Conservation (phyloP, 1,284 basidiomycete species). For the Gymnopus androsaceus region DNA sequence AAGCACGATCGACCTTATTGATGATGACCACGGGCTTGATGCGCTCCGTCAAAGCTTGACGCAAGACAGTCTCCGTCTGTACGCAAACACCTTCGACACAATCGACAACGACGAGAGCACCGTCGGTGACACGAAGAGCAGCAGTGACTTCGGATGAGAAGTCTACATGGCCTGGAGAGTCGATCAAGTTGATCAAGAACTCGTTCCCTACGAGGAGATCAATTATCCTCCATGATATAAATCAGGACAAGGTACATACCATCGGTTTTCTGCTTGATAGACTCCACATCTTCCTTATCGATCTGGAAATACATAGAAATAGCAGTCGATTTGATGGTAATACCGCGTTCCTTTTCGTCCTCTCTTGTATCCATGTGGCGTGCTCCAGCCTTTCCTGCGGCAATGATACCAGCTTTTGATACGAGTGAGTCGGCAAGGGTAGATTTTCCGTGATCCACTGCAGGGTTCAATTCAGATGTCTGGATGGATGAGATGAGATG, state of each 20-base stretch:
- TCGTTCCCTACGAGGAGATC: slow-evolving; percentile 73
- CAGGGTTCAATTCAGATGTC: slow-evolving; percentile 1
- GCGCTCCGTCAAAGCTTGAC: slow-evolving; percentile 96
- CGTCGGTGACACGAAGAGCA: slow-evolving; percentile 99
- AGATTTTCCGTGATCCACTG: slow-evolving; percentile 99
- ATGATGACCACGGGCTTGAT: slow-evolving; percentile 99
- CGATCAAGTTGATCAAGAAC: slow-evolving; percentile 99
- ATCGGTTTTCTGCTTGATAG: slow-evolving; percentile 93
- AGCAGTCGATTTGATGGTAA: slow-evolving; percentile 99
- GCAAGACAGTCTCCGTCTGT: slow-evolving; percentile 99
- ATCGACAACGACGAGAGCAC: slow-evolving; percentile 98
- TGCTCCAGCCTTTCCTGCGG: slow-evolving; percentile 93
- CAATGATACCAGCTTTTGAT: slow-evolving; percentile 99
- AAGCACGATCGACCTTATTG: slow-evolving; percentile 99
- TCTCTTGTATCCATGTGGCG: slow-evolving; percentile 98
- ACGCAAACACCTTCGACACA: slow-evolving; percentile 99
- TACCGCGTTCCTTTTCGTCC: slow-evolving; percentile 99
- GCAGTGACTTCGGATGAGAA: slow-evolving; percentile 99
- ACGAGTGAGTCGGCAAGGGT: slow-evolving; percentile 99
- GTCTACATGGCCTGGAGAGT: slow-evolving; percentile 99
- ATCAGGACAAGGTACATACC: slow-evolving; percentile 49
- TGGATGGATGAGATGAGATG: slow-evolving; percentile 3
- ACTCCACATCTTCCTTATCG: slow-evolving; percentile 81
- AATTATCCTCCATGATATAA: slow-evolving; percentile 20
- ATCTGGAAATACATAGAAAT: slow-evolving; percentile 99